These are phyloP conservation scores for Aspergillus sp. DNA, from an alignment of 2,329 filamentous ascomycete species.

Conservation along the genomic window DNA sequence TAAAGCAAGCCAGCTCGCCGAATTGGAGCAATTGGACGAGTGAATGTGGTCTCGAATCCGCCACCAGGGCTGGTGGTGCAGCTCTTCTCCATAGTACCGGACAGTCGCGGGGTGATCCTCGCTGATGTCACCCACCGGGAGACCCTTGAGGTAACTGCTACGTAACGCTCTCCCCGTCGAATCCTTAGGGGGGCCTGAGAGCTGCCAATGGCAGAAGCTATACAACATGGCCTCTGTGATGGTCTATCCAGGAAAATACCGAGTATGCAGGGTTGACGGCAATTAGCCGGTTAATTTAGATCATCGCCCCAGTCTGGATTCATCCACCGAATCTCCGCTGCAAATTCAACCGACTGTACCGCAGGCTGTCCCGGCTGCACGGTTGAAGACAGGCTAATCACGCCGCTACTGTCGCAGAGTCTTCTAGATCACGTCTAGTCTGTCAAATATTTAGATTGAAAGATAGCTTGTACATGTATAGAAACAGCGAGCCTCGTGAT, in stretches of 20 bases:
- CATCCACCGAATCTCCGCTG: not conserved
- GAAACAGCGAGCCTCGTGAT: not conserved
- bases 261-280: not conserved
- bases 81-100: not conserved
- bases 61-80: not conserved
- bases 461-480: not conserved
- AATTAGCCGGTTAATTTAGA: slow-evolving; percentile 22
- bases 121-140: slow-evolving; percentile 4
- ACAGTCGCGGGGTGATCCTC: slow-evolving; percentile 4
- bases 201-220: no score
- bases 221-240: no score
- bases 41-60: no score
- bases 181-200: no score
- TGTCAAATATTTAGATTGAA: not conserved
- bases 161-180: not conserved
- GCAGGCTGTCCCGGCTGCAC: not conserved
- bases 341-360: slow-evolving; percentile 1
- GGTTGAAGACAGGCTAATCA: not conserved
- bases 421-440: not conserved
- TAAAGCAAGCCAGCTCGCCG: not conserved
- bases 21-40: not conserved
- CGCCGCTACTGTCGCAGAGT: not conserved
- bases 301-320: not conserved
- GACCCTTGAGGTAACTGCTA: slow-evolving; percentile 1
- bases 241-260: not conserved